These are phyloP conservation scores for Sugiyamaella americana DNA, from an alignment of 805 yeast genomes.

Conservation along the genomic window DNA sequence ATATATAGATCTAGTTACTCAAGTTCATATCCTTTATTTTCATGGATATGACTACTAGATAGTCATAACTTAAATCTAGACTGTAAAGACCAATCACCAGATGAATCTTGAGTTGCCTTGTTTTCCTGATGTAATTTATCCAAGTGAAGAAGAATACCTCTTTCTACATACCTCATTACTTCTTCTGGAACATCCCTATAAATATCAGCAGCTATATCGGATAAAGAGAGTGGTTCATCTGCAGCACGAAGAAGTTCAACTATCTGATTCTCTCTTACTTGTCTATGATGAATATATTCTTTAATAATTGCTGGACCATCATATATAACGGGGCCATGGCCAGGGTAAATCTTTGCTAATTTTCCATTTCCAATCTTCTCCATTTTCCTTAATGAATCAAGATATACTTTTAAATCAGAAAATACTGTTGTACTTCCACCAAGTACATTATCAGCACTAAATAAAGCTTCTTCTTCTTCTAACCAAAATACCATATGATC, in stretches of 20 bases:
- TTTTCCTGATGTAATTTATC: conserved; percentile 25
- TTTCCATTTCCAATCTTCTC: conserved; percentile 14
- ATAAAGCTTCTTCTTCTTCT: conserved; percentile 30
- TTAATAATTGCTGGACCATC: conserved; percentile 28
- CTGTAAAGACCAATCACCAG: conserved; percentile 8
- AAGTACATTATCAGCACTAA: conserved; percentile 35
- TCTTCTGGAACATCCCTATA: conserved; percentile 25
- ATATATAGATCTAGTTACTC: too few relatives aligned
- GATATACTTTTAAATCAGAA: conserved; percentile 27
- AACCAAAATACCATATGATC: conserved; percentile 34
- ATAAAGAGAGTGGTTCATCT: conserved; percentile 8
- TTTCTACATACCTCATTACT: conserved; percentile 29
- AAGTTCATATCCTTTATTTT: too few relatives aligned
- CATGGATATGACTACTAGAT: too few relatives aligned
- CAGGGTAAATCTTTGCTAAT: conserved; percentile 29
- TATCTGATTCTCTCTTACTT: conserved; percentile 31
- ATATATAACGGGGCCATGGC: conserved; percentile 32
- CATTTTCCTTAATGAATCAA: conserved; percentile 28
- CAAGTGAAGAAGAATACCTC: conserved; percentile 29
- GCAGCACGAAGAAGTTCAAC: conserved; percentile 16
- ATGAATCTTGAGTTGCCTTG: conserved; percentile 9
- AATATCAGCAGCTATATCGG: conserved; percentile 23
- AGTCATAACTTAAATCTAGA: not conserved
- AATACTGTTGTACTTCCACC: conserved; percentile 36
- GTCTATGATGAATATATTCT: conserved; percentile 32